Base-by-base conservation (phyloP, 78 protist genomes). In the Chrysochromulina parva region DNA sequence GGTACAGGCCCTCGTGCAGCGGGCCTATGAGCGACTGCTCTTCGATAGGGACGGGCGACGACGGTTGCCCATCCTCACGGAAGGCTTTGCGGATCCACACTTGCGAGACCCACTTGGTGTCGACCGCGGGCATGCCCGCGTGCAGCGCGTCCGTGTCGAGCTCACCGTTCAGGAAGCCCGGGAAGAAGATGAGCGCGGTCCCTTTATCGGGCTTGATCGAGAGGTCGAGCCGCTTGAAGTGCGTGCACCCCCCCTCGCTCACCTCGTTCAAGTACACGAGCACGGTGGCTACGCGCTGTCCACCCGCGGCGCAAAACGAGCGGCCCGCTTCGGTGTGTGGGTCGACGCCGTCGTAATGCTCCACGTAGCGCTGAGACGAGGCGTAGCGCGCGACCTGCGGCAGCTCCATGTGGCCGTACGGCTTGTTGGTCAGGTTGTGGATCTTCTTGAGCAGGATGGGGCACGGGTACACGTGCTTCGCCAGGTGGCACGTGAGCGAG, bases 341-440 rank as follows among this genome's bases (percentile, higher is more conserved):
- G 60, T 78, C 86, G 62, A 78, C 59, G 62, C 86, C 86, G 84
- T 74, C 84, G 55, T 48, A 74, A 55, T 74, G 84, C 55, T 74
- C 84, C 57, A 74, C 52, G 55, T 74, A 74, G 26, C 84, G 53
- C 84, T 74, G 84, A 14, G 22, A 54, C n/a, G 38, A 9, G 57
- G 84, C 48, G 84, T 74, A 74, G 19, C 84, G 55, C 48, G 85
- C 53, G 52, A 20, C 28, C 2, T 5, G 11, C 24, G 57, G 58
- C 85, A 76, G 10, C 59, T 13, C n/a, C 85, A 76, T 3, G 85
- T 76, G 26, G 7, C 22, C 26, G 38, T 14, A 9, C 59, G 48
- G 55, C 85, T 17, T 28, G 52, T 9, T n/a, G 13, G 85, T 76
- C 47, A n/a, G 38, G 80, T 52, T 52, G 20, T 52, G 80, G 26